Conservation (phyloP, 495 filamentous ascomycete genomes). For the Xylaria castorea region DNA sequence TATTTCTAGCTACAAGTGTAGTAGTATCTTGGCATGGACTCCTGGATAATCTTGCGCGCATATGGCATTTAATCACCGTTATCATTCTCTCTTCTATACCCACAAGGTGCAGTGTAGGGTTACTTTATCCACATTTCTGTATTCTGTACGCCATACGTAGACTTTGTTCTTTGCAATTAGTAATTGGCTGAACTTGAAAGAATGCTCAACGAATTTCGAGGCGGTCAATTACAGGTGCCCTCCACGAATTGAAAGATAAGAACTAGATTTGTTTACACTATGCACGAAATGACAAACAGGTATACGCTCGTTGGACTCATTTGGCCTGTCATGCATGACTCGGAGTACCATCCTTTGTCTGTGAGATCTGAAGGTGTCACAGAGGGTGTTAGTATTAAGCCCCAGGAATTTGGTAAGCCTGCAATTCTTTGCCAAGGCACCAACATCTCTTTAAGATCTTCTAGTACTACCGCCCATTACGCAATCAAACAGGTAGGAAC, state of each 20-base stretch:
- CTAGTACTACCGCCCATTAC: conserved; percentile 15
- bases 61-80: not conserved
- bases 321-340: not conserved
- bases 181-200: not conserved
- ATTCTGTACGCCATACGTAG: not conserved
- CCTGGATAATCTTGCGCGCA: not conserved
- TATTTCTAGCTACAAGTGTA: not conserved
- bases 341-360: not conserved
- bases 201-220: not conserved
- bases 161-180: not conserved
- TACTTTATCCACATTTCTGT: not conserved
- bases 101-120: not conserved
- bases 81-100: not conserved
- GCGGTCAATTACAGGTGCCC: not conserved
- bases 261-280: not conserved
- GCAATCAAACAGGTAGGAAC: conserved; percentile 13
- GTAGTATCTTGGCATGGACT: conserved; percentile 1
- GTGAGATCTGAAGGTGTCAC: not conserved
- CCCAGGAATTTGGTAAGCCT: conserved; percentile 8
- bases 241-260: not conserved
- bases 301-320: not conserved
- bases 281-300: not conserved
- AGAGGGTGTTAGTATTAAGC: not conserved
- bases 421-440: conserved; percentile 13
- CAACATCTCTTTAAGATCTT: conserved; percentile 19